A percentile compares a stretch with the other conserved stretches of the same genome.
Conservation (phyloP, 768 basidiomycete species). For the Chalciporus pseudorubinellus region DNA sequence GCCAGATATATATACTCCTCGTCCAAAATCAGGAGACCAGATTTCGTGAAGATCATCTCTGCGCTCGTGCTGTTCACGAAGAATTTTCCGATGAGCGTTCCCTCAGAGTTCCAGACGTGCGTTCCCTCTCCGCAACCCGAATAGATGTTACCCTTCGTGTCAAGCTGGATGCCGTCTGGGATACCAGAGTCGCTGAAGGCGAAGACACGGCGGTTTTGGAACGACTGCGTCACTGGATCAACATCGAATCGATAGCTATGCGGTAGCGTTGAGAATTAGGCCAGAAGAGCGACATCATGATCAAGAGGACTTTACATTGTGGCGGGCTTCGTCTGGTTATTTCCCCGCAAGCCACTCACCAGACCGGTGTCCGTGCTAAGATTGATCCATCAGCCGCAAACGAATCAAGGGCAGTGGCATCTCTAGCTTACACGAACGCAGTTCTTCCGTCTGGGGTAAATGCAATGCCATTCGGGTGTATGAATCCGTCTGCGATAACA, state of each 20-base stretch:
- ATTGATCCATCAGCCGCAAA: conserved; percentile 12
- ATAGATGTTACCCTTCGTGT: conserved; percentile 63
- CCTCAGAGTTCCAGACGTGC: conserved; percentile 56
- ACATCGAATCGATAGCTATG: conserved; percentile 69
- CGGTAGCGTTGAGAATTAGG: neutral
- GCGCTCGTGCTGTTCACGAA: conserved; percentile 41
- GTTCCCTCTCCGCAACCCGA: conserved; percentile 68
- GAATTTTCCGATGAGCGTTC: conserved; percentile 63
- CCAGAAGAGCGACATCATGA: neutral
- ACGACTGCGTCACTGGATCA: conserved; percentile 49
- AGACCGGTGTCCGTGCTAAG: conserved; percentile 32
- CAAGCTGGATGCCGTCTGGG: conserved; percentile 67
- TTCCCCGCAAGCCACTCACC: conserved; percentile 44
- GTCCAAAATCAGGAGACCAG: conserved; percentile 38
- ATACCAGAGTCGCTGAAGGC: conserved; percentile 65
- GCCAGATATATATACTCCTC: conserved; percentile 41
- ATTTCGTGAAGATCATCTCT: conserved; percentile 42
- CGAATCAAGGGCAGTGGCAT: conserved; percentile 3
- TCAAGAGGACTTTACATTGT: conserved; percentile 53
- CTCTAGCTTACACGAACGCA: conserved; percentile 54
- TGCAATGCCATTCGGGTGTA: conserved; percentile 70
- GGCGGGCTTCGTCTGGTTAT: conserved; percentile 57
- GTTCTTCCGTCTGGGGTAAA: conserved; percentile 63
- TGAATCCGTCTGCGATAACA: conserved; percentile 76
- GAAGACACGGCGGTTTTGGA: conserved; percentile 62